These are phyloP conservation scores for Botrytis deweyae DNA, from an alignment of 2,329 filamentous ascomycete genomes.

Conservation along the genomic window DNA sequence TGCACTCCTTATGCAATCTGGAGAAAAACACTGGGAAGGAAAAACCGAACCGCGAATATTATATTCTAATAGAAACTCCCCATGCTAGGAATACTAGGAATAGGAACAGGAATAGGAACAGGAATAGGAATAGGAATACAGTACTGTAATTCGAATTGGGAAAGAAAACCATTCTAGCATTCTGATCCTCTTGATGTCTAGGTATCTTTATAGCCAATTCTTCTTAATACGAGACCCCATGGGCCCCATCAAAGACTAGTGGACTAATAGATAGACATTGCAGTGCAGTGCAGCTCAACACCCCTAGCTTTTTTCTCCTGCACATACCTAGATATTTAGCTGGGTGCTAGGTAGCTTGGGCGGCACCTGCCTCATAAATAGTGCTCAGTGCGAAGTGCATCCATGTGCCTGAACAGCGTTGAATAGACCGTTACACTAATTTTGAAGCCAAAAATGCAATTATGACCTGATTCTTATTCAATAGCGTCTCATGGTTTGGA, in stretches of 20 bases:
- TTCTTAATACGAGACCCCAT: not conserved
- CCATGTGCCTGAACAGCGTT: not conserved
- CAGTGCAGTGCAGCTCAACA: not conserved
- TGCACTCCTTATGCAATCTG: not conserved
- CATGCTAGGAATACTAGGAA: not conserved
- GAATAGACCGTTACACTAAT: slow-evolving; percentile 5
- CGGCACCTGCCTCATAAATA: not conserved
- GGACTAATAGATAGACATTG: not conserved
- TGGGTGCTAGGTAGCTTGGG: not conserved
- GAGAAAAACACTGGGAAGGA: not conserved
- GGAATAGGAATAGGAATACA: not conserved
- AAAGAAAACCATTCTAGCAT: not conserved
- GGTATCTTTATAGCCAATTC: not conserved
- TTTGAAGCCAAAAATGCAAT: not conserved
- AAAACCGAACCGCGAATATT: not conserved
- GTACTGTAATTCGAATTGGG: not conserved
- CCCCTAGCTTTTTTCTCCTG: not conserved
- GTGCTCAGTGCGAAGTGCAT: not conserved
- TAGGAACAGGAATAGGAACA: too few species aligned
- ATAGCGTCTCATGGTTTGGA: not conserved
- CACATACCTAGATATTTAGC: not conserved
- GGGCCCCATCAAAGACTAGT: not conserved
- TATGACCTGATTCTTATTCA: not conserved
- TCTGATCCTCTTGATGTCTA: not conserved
- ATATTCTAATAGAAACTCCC: not conserved